Evolutionary conservation across 2,329 filamentous ascomycete genomes (phyloP).

Genomic region (Pseudofabraea citricarpa): DNA sequence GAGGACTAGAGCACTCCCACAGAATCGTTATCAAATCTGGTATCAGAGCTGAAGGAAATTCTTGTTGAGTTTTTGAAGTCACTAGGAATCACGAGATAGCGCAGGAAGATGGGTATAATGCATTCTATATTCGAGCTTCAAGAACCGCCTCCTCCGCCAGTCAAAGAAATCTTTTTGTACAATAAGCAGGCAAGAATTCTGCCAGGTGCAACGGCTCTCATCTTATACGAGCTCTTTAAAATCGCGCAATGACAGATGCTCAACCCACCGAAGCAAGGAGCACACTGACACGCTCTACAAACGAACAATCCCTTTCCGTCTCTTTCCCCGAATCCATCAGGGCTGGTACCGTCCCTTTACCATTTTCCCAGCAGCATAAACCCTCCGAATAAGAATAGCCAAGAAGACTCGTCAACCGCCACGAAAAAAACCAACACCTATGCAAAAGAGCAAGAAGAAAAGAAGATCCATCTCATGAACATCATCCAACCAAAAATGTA

Average conservation of each 20-base stretch:
- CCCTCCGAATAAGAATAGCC: neutral
- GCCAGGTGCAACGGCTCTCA: neutral
- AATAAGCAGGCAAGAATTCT: neutral
- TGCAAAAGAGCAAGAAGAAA: conserved; percentile 2
- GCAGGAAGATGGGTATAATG: conserved; percentile 18
- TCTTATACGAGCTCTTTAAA: neutral
- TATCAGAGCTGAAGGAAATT: no score
- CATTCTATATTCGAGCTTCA: conserved; percentile 12
- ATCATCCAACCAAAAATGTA: neutral
- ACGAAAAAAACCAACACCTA: neutral
- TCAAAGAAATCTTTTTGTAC: no score
- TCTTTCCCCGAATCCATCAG: conserved; percentile 5
- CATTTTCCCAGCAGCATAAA: conserved; percentile 1
- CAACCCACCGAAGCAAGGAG: conserved; percentile 7
- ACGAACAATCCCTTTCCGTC: neutral
- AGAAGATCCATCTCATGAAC: conserved; percentile 1
- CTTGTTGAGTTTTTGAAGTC: no score
- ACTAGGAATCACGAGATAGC: no score
- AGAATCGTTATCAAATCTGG: no score
- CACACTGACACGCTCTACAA: conserved; percentile 3
- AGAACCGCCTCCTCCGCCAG: neutral
- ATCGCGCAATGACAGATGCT: conserved; percentile 5
- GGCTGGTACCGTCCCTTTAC: neutral
- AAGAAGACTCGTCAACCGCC: conserved; percentile 1
- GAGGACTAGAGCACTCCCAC: no score